phyloP scores from a whole-genome alignment of 257 asterid genomes.

The Salvia miltiorrhiza region DNA sequence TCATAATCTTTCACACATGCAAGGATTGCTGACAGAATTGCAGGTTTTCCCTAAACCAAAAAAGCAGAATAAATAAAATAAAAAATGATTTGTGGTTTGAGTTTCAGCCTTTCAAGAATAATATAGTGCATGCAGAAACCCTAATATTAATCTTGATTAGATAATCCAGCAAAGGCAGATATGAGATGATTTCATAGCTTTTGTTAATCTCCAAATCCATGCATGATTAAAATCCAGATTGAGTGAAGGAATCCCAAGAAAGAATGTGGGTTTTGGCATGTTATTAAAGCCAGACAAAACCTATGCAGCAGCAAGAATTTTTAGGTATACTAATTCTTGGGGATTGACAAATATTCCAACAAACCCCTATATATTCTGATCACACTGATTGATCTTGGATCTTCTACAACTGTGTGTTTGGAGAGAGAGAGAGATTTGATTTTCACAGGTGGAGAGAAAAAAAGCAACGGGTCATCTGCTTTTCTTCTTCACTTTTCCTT shows the following conservation, averaged over 20 bases:
- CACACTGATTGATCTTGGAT: constrained; percentile 30
- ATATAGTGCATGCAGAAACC: background rate
- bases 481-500: constrained; percentile 13
- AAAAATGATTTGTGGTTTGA: background rate
- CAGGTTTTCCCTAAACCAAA: background rate
- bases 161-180: constrained; percentile 20
- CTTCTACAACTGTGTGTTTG: constrained; percentile 1
- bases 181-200: background rate
- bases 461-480: constrained; percentile 11
- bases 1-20: constrained; percentile 14
- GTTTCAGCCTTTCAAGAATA: constrained; percentile 9
- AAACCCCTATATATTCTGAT: constrained; percentile 33
- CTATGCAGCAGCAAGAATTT: constrained; percentile 30
- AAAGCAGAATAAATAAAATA: too few relatives aligned
- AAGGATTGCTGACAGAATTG: constrained; percentile 6
- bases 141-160: background rate
- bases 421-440: background rate
- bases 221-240: constrained; percentile 14
- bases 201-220: constrained; percentile 17
- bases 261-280: constrained; percentile 60
- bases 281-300: constrained; percentile 63
- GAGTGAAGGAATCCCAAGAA: constrained; percentile 66
- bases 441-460: background rate
- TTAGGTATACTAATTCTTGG: constrained; percentile 35
- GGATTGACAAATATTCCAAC: constrained; percentile 60